Evolutionary conservation across 768 basidiomycete species (phyloP).

Genomic region (Lactarius indigo): DNA sequence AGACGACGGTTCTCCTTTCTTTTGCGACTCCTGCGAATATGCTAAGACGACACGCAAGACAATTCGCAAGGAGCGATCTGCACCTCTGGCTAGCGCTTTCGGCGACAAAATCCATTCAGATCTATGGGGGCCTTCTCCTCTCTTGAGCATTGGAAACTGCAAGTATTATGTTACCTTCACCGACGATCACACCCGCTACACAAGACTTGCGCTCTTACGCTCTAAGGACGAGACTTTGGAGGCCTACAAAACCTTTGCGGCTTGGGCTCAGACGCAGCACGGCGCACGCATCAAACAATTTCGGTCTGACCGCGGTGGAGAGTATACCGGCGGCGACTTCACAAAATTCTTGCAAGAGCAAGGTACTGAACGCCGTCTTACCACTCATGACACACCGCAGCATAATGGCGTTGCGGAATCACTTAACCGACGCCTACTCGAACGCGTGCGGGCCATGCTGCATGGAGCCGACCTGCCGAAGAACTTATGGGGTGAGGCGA

Average conservation of each 20-base stretch:
- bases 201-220: constrained; percentile 30
- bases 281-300: constrained; percentile 31
- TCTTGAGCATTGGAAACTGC: constrained; percentile 29
- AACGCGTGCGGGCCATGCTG: constrained; percentile 35
- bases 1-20: no score
- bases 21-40: constrained; percentile 34
- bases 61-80: background rate
- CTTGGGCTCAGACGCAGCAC: constrained; percentile 30
- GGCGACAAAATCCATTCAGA: constrained; percentile 14
- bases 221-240: constrained; percentile 32
- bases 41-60: background rate
- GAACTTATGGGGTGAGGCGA: constrained; percentile 36
- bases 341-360: constrained; percentile 24
- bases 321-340: constrained; percentile 22
- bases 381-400: constrained; percentile 23
- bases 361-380: constrained; percentile 23
- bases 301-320: constrained; percentile 27
- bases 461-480: constrained; percentile 31
- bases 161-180: constrained; percentile 37
- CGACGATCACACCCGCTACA: constrained; percentile 34
- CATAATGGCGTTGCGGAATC: constrained; percentile 41
- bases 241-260: constrained; percentile 30
- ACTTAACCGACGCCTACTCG: constrained; percentile 33
- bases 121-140: constrained; percentile 15
- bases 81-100: background rate